Evolutionary conservation across 2,329 filamentous ascomycete species (phyloP), one percentile per base, ranked within the genome.

Genomic region (Tolypocladium pustulatum): DNA sequence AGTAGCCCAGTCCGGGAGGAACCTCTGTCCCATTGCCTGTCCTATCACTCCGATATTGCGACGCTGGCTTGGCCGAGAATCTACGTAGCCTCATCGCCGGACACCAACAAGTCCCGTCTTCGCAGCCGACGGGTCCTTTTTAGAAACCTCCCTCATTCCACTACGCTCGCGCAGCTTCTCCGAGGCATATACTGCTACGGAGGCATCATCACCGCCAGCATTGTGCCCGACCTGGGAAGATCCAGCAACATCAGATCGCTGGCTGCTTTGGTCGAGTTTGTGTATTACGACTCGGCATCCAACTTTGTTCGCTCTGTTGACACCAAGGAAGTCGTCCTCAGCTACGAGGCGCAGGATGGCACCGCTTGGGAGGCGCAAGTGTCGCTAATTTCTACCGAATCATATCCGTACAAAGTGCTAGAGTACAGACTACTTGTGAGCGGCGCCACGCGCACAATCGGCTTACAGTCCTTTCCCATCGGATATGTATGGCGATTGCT

Each of bases 101-200:
- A 22, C 1, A 2, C n/a, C 7, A 12, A 0, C 20, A 17, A 10
- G 22, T 2, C 1, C 2, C 8, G 12, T 0, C 10, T 53, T 8
- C 25, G 57, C 12, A 65, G 64, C 10, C 67, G 69, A 0, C 64
- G 68, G 0, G 61, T 72, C 0, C 9, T 70, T 0, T 37, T 72
- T 0, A 37, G 54, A 13, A 65, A 68, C 3, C 58, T 73, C 0
- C 69, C 71, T 0, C 30, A 30, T 0, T 49, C 54, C 0, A 52
- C 61, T 1, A 59, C 52, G 0, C 15, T 58, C 0, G 22, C 60
- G 2, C 68, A 70, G 27, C 37, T 69, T 2, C 54, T 66, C 1
- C 49, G 60, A 0, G 65, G 62, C 1, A 61, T 71, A 8, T 38
- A 54, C 1, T 61, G 61, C 9, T 7, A 54, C 0, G 65, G 62